Percentiles rank a stretch among this genome's conserved stretches.
Evolutionary conservation across 108 stramenopile species (phyloP).

Genomic region (Nitzschia inconspicua): DNA sequence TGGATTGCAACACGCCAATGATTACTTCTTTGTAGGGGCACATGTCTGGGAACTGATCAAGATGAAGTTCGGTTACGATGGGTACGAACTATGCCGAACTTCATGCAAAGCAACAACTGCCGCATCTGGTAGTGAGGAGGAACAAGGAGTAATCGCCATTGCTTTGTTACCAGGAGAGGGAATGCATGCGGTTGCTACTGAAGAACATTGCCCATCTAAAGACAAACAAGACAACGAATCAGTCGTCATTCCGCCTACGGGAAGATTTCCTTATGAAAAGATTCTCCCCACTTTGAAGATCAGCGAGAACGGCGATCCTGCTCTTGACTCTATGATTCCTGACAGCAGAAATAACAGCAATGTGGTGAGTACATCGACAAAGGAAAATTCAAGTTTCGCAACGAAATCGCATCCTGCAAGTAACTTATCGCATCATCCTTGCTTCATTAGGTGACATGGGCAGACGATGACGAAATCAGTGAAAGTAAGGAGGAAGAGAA

Average conservation of each 20-base stretch:
- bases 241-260: conserved; percentile 32
- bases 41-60: conserved; percentile 44
- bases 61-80: conserved; percentile 44
- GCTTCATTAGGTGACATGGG: neutral
- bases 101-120: neutral
- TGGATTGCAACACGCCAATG: conserved; percentile 24
- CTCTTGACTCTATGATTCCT: neutral
- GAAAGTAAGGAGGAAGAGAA: conserved; percentile 7
- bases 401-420: too few relatives aligned
- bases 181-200: neutral
- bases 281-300: neutral
- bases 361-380: neutral
- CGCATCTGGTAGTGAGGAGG: too few relatives aligned
- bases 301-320: neutral
- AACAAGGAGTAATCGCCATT: neutral
- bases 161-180: neutral
- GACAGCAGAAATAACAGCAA: neutral
- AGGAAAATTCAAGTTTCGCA: too few relatives aligned
- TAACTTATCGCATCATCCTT: too few relatives aligned
- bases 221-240: neutral
- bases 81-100: conserved; percentile 22
- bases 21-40: conserved; percentile 47
- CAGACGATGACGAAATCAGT: neutral
- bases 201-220: neutral
- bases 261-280: conserved; percentile 42